These are phyloP conservation scores for Pseudofabraea citricarpa DNA, from an alignment of 2,329 filamentous ascomycete species.

Conservation along the genomic window DNA sequence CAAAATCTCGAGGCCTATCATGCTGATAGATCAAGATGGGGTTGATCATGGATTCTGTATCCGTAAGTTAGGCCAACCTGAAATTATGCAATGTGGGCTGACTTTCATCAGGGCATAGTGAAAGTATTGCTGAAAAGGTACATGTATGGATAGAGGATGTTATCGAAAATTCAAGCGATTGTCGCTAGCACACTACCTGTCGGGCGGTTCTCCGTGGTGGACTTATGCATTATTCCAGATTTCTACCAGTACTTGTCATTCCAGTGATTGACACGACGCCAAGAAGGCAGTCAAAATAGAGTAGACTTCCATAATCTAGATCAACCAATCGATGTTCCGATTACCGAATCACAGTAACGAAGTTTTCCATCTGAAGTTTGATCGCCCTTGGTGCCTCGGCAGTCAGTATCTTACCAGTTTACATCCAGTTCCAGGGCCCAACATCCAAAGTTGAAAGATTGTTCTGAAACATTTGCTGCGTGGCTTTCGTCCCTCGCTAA, in stretches of 20 bases:
- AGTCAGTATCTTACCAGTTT: neutral
- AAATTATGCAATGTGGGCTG: too few relatives aligned
- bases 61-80: slow-evolving; percentile 37
- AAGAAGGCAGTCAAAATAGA: too few relatives aligned
- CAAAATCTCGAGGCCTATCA: slow-evolving; percentile 33
- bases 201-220: too few relatives aligned
- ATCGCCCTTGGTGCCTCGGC: neutral
- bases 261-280: too few relatives aligned
- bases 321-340: too few relatives aligned
- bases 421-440: neutral
- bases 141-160: slow-evolving; percentile 22
- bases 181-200: too few relatives aligned
- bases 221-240: too few relatives aligned
- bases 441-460: neutral
- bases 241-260: too few relatives aligned
- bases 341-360: too few relatives aligned
- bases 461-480: neutral
- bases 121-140: slow-evolving; percentile 41
- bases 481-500: too few relatives aligned
- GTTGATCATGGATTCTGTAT: slow-evolving; percentile 60
- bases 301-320: too few relatives aligned
- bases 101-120: slow-evolving; percentile 33
- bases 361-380: neutral
- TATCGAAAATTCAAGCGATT: too few relatives aligned
- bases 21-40: slow-evolving; percentile 50